phyloP scores from a whole-genome alignment of 306 rosid genomes.

The Medicago lupulina region DNA sequence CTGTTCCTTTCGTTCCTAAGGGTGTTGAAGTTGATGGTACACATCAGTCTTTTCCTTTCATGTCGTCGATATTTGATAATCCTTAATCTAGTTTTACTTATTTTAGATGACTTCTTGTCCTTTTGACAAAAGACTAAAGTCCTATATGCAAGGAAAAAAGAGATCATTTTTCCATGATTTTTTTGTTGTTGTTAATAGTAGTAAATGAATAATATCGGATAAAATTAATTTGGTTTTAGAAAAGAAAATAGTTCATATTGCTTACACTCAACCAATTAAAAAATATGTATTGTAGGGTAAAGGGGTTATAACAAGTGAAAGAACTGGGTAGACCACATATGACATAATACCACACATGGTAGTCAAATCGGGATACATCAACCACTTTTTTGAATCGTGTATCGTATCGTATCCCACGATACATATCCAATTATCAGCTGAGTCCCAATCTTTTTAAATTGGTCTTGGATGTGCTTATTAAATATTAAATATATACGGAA shows the following conservation, averaged over 20 bases:
- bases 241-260: background rate
- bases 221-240: background rate
- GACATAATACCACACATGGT: background rate
- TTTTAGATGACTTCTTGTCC: slow-evolving; percentile 19
- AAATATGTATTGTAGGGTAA: background rate
- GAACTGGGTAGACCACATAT: background rate
- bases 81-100: slow-evolving; percentile 35
- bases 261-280: background rate
- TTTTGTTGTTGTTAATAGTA: background rate
- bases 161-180: slow-evolving; percentile 7
- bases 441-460: background rate
- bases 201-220: background rate
- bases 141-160: background rate
- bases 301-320: background rate
- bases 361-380: no score
- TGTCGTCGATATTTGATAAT: slow-evolving; percentile 31
- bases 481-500: background rate
- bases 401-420: no score
- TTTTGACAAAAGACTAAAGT: slow-evolving; percentile 2
- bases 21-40: slow-evolving; percentile 98
- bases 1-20: slow-evolving; percentile 97
- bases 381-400: no score
- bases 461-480: background rate
- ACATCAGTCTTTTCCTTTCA: slow-evolving; percentile 38
- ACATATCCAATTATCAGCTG: background rate